Evolutionary conservation across 1,139 yeast species (phyloP), one percentile per base, ranked within the genome.

Genomic region (Taphrina wiesneri): DNA sequence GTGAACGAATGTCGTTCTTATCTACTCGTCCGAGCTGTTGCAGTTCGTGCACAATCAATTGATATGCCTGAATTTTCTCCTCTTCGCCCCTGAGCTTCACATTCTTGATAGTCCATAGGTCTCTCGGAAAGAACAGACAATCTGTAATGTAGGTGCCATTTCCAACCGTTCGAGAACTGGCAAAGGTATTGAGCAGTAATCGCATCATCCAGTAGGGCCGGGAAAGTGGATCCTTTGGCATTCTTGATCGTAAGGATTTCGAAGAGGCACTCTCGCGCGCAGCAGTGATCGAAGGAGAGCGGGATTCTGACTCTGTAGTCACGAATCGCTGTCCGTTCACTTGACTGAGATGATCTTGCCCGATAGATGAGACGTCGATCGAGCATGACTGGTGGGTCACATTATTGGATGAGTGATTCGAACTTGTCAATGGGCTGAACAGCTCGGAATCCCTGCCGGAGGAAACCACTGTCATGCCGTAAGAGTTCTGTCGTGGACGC

Each of bases 1-100:
- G 32, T 1, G 56, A 43, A 13, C 26, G 25, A 6, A 30, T 32
- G 25, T 54, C 67, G 19, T 53, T 67, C 32, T 63, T 34, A 3
- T 54, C 63, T 6, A 65, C 52, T 3, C 56, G 36, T 15, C 63
- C 53, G 15, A 65, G 39, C 13, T 53, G 43, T 17, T 61, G 53
- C 15, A 65, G 34, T 19, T 46, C 52, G 7, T 47, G 41, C 47
- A 63, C 52, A 9, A 65, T 21, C n/a, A 56, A 19, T 17, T 53
- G 56, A n/a, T 51, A 63, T 15, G 62, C 67, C 17, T 46, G 62
- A 5, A 65, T 46, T 36, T 65, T 65, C 43, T 65, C 67, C 32
- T 65, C 67, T 23, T 60, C 67, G 11, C 63, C 67, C 36, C 46
- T 65, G 30, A 65, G 34, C 36, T 65, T 65, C 46, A 53, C 53